phyloP scores from a whole-genome alignment of 148 eudicot species.

The Dianthus caryophyllus region DNA sequence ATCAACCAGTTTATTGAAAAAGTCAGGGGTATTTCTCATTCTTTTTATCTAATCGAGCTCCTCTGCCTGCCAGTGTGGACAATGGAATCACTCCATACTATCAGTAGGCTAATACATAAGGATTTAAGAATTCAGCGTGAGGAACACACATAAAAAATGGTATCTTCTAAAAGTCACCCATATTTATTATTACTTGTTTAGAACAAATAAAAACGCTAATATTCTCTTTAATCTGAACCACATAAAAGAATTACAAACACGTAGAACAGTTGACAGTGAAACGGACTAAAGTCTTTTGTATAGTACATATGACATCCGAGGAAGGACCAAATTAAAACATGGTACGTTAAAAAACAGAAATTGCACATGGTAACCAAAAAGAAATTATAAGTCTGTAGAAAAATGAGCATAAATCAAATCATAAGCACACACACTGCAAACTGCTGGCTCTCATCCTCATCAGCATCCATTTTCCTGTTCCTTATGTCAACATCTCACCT shows the following conservation, averaged over 20 bases:
- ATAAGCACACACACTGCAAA: conserved; percentile 57
- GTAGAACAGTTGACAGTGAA: background rate
- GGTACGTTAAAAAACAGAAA: background rate
- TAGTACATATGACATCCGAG: conserved; percentile 1
- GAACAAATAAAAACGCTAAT: background rate
- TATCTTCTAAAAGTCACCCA: background rate
- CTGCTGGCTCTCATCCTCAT: conserved; percentile 59
- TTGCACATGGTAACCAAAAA: background rate
- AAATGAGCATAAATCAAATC: background rate
- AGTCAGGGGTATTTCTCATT: conserved; percentile 92
- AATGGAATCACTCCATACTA: background rate
- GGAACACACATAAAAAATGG: background rate
- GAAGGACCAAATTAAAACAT: background rate
- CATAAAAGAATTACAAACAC: background rate
- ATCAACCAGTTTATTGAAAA: conserved; percentile 94
- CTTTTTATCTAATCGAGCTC: conserved; percentile 65
- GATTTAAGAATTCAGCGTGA: background rate
- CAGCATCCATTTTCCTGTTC: conserved; percentile 69
- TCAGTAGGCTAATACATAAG: conserved; percentile 4
- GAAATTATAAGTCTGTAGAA: background rate
- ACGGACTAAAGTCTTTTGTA: background rate
- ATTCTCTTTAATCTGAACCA: background rate
- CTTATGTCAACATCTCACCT: conserved; percentile 77
- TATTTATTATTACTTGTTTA: too few species aligned
- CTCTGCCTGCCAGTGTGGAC: conserved; percentile 50